Conservation (phyloP, 1,139 yeast species). For the Yamadazyma mexicana region DNA sequence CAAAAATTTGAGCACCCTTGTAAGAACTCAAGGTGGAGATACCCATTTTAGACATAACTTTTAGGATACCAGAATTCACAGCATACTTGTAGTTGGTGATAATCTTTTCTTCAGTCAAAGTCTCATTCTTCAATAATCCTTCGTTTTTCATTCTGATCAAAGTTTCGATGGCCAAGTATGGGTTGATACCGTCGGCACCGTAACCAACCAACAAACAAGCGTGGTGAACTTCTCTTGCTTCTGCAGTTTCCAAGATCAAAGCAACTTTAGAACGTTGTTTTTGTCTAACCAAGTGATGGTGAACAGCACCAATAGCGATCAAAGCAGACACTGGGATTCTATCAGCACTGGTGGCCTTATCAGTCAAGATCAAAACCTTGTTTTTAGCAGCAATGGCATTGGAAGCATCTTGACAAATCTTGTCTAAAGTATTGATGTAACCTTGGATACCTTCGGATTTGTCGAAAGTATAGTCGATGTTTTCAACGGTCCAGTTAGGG, state of each 20-base stretch:
- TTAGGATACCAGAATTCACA: conserved; percentile 85
- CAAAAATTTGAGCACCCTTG: conserved; percentile 98
- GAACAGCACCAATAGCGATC: conserved; percentile 95
- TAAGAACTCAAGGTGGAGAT: conserved; percentile 95
- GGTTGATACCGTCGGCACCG: conserved; percentile 96
- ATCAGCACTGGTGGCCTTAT: conserved; percentile 57
- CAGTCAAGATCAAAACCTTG: conserved; percentile 76
- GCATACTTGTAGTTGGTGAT: conserved; percentile 79
- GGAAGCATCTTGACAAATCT: conserved; percentile 85
- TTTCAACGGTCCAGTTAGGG: conserved; percentile 83
- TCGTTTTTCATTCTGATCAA: conserved; percentile 81
- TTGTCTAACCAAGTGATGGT: conserved; percentile 92
- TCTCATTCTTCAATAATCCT: conserved; percentile 63
- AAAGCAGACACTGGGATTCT: conserved; percentile 86
- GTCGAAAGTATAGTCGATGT: conserved; percentile 87
- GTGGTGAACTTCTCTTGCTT: conserved; percentile 97
- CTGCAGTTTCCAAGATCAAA: conserved; percentile 86
- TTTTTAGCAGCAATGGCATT: conserved; percentile 76
- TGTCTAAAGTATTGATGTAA: conserved; percentile 79
- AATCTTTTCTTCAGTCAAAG: conserved; percentile 57
- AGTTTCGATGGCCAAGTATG: conserved; percentile 91
- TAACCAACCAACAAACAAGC: conserved; percentile 92
- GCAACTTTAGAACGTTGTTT: conserved; percentile 97
- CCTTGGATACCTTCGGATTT: conserved; percentile 84
- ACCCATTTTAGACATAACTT: conserved; percentile 99